Conservation (phyloP, 169 alveolate genomes). For the Plasmodium inui region DNA sequence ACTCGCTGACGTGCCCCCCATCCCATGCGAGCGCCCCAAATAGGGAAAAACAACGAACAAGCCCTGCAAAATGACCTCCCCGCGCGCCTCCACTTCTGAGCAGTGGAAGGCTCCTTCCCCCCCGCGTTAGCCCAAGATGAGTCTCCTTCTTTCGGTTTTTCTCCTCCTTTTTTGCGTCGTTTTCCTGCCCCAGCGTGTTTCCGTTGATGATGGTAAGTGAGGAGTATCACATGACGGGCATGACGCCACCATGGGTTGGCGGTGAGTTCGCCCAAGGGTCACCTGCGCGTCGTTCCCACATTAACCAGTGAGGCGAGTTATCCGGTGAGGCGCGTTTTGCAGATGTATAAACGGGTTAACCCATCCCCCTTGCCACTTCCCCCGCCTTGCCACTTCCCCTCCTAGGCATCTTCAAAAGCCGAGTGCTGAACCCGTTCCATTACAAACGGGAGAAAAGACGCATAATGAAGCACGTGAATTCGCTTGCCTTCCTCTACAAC, state of each 20-base stretch:
- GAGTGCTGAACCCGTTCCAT: constrained; percentile 56
- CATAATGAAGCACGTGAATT: constrained; percentile 27
- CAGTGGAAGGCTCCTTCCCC: background rate
- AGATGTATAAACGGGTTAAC: too few species aligned
- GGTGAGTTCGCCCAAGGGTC: background rate
- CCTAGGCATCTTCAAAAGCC: constrained; percentile 20
- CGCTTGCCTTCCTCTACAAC: background rate
- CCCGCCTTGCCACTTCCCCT: background rate
- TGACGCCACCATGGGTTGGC: background rate
- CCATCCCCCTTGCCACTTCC: background rate
- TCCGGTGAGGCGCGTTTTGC: too few species aligned
- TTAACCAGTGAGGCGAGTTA: too few species aligned
- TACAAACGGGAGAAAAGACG: constrained; percentile 13
- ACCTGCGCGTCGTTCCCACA: background rate
- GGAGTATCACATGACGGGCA: too few species aligned
- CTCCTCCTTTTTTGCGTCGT: background rate
- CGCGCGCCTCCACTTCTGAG: background rate
- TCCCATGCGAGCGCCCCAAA: background rate
- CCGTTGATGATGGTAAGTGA: constrained; percentile 32
- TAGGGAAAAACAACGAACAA: background rate
- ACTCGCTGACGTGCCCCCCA: background rate
- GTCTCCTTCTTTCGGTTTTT: background rate
- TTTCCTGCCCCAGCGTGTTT: background rate
- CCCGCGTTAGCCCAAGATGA: background rate
- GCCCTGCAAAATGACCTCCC: background rate